A percentile compares a stretch with the other conserved stretches of the same genome.
Conservation (phyloP, 2,329 filamentous ascomycete species). For the Decorospora gaudefroyi region DNA sequence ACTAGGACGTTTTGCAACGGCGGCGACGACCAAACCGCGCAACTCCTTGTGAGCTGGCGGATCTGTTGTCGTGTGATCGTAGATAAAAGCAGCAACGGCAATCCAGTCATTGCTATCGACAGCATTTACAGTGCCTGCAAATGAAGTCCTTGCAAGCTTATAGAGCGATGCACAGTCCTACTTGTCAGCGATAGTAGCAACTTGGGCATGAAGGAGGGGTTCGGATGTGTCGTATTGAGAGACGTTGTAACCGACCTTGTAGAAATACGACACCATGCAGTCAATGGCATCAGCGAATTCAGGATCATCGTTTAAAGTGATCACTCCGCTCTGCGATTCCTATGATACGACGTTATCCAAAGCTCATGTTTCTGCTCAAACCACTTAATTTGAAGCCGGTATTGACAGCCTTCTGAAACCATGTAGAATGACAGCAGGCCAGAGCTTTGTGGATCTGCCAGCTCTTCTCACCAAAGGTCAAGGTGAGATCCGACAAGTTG, state of each 20-base stretch:
- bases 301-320: slow-evolving; percentile 23
- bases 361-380: not conserved
- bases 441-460: slow-evolving; percentile 31
- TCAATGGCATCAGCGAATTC: slow-evolving; percentile 25
- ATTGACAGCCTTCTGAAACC: slow-evolving; percentile 28
- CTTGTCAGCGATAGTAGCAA: slow-evolving; percentile 27
- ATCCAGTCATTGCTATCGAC: slow-evolving; percentile 23
- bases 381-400: slow-evolving; percentile 19
- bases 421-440: slow-evolving; percentile 26
- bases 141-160: slow-evolving; percentile 21
- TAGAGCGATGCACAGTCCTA: slow-evolving; percentile 29
- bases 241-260: slow-evolving; percentile 18
- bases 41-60: slow-evolving; percentile 17
- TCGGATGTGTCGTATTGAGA: slow-evolving; percentile 16
- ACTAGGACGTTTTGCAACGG: slow-evolving; percentile 8
- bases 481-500: slow-evolving; percentile 22
- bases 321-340: slow-evolving; percentile 21
- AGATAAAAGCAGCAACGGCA: slow-evolving; percentile 22
- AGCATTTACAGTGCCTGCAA: slow-evolving; percentile 13
- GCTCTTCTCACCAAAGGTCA: slow-evolving; percentile 24
- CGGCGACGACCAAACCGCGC: slow-evolving; percentile 13
- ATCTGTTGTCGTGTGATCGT: slow-evolving; percentile 24
- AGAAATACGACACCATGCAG: slow-evolving; percentile 33
- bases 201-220: slow-evolving; percentile 28
- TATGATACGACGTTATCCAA: slow-evolving; percentile 14